Percentiles rank a stretch among this genome's conserved stretches.
phyloP scores from a whole-genome alignment of 139 green algal genomes.

The Pedinophyceae sp. region DNA sequence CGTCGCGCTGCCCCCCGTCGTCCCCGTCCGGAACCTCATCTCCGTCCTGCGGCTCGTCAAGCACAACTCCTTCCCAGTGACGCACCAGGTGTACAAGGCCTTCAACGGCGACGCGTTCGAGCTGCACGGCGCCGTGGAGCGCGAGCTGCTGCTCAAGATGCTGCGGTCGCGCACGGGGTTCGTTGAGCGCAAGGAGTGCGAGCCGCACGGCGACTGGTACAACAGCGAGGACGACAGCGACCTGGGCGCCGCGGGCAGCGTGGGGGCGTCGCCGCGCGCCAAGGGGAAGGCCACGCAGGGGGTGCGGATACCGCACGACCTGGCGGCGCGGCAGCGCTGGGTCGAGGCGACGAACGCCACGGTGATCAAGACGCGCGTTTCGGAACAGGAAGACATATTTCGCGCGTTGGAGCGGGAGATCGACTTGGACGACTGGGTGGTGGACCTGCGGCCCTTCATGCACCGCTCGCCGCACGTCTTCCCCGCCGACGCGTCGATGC shows the following conservation, averaged over 20 bases:
- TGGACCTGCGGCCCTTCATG: constrained; percentile 43
- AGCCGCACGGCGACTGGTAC: background rate
- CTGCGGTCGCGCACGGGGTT: constrained; percentile 23
- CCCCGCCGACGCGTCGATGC: constrained; percentile 25
- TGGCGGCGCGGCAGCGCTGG: too few relatives aligned
- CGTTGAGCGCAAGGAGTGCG: background rate
- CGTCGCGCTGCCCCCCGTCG: constrained; percentile 27
- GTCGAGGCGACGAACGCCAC: too few relatives aligned
- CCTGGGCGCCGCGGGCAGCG: background rate
- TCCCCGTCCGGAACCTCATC: constrained; percentile 27
- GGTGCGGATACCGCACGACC: constrained; percentile 26
- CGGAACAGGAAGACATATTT: constrained; percentile 20
- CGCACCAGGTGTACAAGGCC: constrained; percentile 8
- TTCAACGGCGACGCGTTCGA: constrained; percentile 2
- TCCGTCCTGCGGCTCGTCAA: constrained; percentile 19
- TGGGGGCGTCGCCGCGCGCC: background rate
- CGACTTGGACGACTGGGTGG: constrained; percentile 1
- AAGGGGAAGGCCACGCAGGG: constrained; percentile 1
- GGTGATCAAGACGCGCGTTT: constrained; percentile 18
- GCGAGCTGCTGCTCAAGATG: constrained; percentile 24
- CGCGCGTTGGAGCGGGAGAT: background rate
- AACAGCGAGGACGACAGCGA: background rate
- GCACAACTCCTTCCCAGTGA: constrained; percentile 43
- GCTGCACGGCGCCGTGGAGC: constrained; percentile 23
- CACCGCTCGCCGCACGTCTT: constrained; percentile 40